A percentile compares a stretch with the other conserved stretches of the same genome.
Evolutionary conservation across 768 basidiomycete genomes (phyloP).

Genomic region (Phlegmacium glaucopus): DNA sequence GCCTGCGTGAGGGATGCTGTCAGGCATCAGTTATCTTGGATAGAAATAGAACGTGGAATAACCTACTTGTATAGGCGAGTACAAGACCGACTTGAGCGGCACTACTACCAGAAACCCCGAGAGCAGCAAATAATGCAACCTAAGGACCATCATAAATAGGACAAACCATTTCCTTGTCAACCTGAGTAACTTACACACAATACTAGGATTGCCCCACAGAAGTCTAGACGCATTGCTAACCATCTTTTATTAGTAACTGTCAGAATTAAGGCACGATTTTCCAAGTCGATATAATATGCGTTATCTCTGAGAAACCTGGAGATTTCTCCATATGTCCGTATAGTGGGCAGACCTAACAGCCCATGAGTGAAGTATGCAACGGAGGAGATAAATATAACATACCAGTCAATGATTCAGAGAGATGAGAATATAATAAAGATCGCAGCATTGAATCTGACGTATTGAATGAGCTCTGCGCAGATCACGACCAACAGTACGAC

Average conservation of each 20-base stretch:
- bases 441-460: slow-evolving; percentile 63
- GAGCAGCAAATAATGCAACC: slow-evolving; percentile 66
- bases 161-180: background rate
- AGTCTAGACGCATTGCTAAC: slow-evolving; percentile 71
- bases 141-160: slow-evolving; percentile 15
- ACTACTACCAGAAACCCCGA: slow-evolving; percentile 51
- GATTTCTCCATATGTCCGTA: slow-evolving; percentile 69
- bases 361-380: background rate
- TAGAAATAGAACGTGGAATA: background rate
- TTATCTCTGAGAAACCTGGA: slow-evolving; percentile 63
- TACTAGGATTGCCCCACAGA: slow-evolving; percentile 57
- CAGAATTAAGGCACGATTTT: slow-evolving; percentile 67
- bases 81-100: slow-evolving; percentile 72
- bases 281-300: slow-evolving; percentile 64
- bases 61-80: slow-evolving; percentile 58
- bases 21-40: slow-evolving; percentile 1
- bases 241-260: slow-evolving; percentile 70
- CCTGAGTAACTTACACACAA: slow-evolving; percentile 39
- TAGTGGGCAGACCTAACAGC: slow-evolving; percentile 51
- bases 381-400: background rate
- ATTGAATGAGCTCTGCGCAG: background rate
- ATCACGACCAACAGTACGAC: background rate
- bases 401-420: slow-evolving; percentile 73
- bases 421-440: slow-evolving; percentile 72
- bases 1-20: slow-evolving; percentile 49